phyloP scores from a whole-genome alignment of 73 alveolate genomes.

The Blepharisma japonicum region DNA sequence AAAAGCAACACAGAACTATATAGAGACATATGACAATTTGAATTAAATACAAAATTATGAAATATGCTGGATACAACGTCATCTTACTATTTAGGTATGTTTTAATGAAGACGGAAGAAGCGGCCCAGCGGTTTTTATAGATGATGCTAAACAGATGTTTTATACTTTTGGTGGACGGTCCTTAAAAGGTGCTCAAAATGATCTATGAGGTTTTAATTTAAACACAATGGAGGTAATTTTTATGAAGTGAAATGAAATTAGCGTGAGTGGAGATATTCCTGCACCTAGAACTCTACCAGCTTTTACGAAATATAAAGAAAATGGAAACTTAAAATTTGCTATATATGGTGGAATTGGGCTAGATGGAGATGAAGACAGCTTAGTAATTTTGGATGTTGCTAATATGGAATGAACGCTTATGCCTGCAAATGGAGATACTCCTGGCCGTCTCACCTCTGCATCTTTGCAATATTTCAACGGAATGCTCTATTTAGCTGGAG shows the following conservation, averaged over 20 bases:
- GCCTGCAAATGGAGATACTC: no score
- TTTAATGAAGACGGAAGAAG: neutral
- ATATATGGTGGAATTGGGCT: neutral
- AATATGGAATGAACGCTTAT: no score
- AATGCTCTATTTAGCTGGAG: neutral
- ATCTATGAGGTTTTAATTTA: neutral
- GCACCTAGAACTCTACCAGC: neutral
- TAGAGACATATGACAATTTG: neutral
- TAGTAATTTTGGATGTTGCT: no score
- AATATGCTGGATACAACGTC: neutral
- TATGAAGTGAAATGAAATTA: neutral
- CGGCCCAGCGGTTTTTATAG: neutral
- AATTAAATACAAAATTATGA: neutral
- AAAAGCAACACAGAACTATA: neutral
- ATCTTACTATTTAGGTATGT: neutral
- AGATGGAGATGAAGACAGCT: neutral
- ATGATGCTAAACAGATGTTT: neutral
- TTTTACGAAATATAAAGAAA: neutral
- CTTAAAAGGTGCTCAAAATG: neutral
- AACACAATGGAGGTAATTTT: neutral
- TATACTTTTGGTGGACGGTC: conserved; percentile 17
- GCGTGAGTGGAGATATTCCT: neutral
- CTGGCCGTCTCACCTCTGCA: neutral
- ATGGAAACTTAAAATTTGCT: neutral
- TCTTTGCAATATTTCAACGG: neutral